Evolutionary conservation across 345 rosid genomes (phyloP), one percentile per base, ranked within the genome.

Genomic region (Xanthoceras sorbifolium): DNA sequence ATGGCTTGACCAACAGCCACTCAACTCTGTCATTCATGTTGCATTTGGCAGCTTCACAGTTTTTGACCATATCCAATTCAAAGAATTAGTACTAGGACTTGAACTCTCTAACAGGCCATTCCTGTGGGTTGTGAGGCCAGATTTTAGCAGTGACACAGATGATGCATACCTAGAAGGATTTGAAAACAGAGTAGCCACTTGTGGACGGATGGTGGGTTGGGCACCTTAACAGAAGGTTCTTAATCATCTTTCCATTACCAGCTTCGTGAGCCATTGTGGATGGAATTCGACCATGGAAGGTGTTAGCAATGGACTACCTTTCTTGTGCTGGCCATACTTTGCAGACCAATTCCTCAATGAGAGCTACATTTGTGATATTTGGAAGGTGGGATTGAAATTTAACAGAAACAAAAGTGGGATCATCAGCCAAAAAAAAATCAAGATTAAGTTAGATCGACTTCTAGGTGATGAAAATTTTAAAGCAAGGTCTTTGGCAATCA

Each of bases 271-370:
- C 76, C 91, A 86, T 63, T 86, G 89, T 26, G 91, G 91, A 25
- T 90, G 91, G 93, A 88, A 86, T 68, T 88, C 93, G 18, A 80
- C 85, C 60, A 65, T 91, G 66, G 93, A 91, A 76, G 88, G 87
- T n/a, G 78, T 79, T 3, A 67, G 84, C 59, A 83, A 74, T 22
- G 90, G 90, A 2, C 60, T 85, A 20, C 91, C 92, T 5, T 78
- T 91, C 81, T 38, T 89, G 28, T 85, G 92, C 61, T 76, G 86
- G 70, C 94, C 92, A 23, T 79, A 77, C 71, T 88, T 86, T 67
- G 84, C 80, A 7, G 92, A 86, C 67, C 90, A 84, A 17, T 88
- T 80, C 71, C 76, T 61, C 44, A 85, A 81, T 71, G 69, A 68
- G 78, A 61, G 74, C 2, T 90, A 82, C 65, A 84, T 83, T 64